Conservation (phyloP, 805 yeast species). For the Priceomyces haplophilus region DNA sequence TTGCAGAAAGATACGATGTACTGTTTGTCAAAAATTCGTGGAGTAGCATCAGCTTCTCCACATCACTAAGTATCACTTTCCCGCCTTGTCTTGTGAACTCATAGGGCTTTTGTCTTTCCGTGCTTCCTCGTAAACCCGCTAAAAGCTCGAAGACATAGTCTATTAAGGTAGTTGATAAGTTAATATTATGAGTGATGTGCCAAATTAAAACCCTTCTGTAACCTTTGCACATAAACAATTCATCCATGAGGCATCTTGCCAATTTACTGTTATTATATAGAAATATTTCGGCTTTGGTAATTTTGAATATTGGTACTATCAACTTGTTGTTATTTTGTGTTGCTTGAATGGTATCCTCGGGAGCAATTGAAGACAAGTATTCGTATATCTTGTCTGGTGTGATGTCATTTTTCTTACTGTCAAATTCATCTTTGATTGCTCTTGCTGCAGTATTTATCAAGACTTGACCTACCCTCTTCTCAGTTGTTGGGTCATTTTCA, state of each 20-base stretch:
- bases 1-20: slow-evolving; percentile 27
- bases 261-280: slow-evolving; percentile 50
- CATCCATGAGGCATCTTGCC: slow-evolving; percentile 60
- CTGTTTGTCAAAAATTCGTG: slow-evolving; percentile 67
- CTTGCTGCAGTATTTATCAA: slow-evolving; percentile 51
- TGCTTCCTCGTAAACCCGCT: slow-evolving; percentile 53
- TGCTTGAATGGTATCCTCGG: slow-evolving; percentile 20
- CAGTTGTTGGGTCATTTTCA: slow-evolving; percentile 22
- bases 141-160: slow-evolving; percentile 63
- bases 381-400: slow-evolving; percentile 53
- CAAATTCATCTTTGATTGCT: slow-evolving; percentile 44
- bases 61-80: slow-evolving; percentile 46
- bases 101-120: slow-evolving; percentile 21
- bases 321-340: slow-evolving; percentile 26
- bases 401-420: slow-evolving; percentile 14
- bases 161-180: slow-evolving; percentile 52
- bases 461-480: slow-evolving; percentile 33
- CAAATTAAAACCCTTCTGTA: slow-evolving; percentile 62
- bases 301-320: slow-evolving; percentile 28
- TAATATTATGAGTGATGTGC: slow-evolving; percentile 59
- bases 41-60: slow-evolving; percentile 63
- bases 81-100: slow-evolving; percentile 57
- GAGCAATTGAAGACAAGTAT: slow-evolving; percentile 37
- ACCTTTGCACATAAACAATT: slow-evolving; percentile 67
- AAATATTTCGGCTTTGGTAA: slow-evolving; percentile 49